These are phyloP conservation scores for Serendipita sp. DNA, from an alignment of 768 basidiomycete species.

Conservation along the genomic window DNA sequence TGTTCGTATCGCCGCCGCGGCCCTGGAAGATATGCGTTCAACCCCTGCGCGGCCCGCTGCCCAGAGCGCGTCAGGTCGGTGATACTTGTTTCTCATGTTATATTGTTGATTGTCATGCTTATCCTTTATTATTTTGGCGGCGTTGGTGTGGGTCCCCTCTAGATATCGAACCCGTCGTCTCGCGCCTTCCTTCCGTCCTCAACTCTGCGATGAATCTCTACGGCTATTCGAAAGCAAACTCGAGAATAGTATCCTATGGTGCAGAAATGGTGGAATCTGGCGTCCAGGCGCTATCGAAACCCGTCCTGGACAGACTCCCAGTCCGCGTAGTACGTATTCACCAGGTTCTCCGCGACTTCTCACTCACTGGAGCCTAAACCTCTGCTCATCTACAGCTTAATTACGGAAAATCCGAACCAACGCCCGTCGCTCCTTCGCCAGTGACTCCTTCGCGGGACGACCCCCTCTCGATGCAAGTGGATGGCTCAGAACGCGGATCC, in stretches of 20 bases:
- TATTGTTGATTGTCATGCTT: constrained; percentile 20
- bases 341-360: not conserved
- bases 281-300: constrained; percentile 63
- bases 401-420: not conserved
- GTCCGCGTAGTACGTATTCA: not conserved
- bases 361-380: not conserved
- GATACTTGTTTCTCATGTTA: constrained; percentile 3
- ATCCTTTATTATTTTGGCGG: constrained; percentile 14
- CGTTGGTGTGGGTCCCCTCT: not conserved
- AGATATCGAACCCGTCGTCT: not conserved
- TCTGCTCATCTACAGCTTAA: not conserved
- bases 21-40: constrained; percentile 64
- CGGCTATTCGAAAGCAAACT: not conserved
- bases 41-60: constrained; percentile 15
- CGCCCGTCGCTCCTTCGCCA: not conserved
- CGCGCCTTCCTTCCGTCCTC: constrained; percentile 4
- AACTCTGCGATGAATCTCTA: not conserved
- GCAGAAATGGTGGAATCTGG: constrained; percentile 78
- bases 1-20: constrained; percentile 64
- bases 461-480: not conserved
- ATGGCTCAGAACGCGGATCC: not conserved
- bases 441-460: not conserved
- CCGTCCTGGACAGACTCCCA: constrained; percentile 65
- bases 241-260: constrained; percentile 31
- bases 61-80: not conserved